phyloP scores from a whole-genome alignment of 805 yeast genomes.

The Spencermartinsiella europaea region DNA sequence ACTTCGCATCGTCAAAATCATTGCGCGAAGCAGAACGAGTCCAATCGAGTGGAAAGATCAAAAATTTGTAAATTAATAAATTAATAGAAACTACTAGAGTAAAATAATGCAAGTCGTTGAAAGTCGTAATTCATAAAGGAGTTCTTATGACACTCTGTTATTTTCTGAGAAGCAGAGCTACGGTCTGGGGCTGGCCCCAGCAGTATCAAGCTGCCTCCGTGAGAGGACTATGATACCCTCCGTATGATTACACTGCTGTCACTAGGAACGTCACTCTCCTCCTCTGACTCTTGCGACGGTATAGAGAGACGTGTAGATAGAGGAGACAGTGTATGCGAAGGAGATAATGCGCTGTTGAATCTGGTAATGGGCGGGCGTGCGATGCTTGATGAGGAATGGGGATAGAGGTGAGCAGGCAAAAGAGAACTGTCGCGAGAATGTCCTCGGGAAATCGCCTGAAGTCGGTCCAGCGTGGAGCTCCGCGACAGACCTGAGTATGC shows the following conservation, averaged over 20 bases:
- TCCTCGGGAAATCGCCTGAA: neutral
- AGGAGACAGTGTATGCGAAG: constrained; percentile 6
- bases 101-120: too few relatives aligned
- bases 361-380: constrained; percentile 1
- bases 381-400: neutral
- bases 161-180: too few relatives aligned
- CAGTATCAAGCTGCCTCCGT: too few relatives aligned
- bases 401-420: neutral
- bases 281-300: neutral
- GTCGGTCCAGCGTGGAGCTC: neutral
- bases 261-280: neutral
- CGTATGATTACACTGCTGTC: constrained; percentile 12
- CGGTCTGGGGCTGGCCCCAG: too few relatives aligned
- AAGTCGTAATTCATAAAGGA: too few relatives aligned
- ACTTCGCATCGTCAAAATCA: too few relatives aligned
- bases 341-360: constrained; percentile 1
- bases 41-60: too few relatives aligned
- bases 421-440: neutral
- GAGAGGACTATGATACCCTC: neutral
- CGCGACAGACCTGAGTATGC: neutral
- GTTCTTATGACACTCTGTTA: too few relatives aligned
- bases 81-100: too few relatives aligned
- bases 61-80: too few relatives aligned
- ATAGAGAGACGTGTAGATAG: constrained; percentile 2
- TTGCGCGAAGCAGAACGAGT: too few relatives aligned